Evolutionary conservation across 495 filamentous ascomycete genomes (phyloP), one percentile per base, ranked within the genome.

Genomic region (Terfezia claveryi): DNA sequence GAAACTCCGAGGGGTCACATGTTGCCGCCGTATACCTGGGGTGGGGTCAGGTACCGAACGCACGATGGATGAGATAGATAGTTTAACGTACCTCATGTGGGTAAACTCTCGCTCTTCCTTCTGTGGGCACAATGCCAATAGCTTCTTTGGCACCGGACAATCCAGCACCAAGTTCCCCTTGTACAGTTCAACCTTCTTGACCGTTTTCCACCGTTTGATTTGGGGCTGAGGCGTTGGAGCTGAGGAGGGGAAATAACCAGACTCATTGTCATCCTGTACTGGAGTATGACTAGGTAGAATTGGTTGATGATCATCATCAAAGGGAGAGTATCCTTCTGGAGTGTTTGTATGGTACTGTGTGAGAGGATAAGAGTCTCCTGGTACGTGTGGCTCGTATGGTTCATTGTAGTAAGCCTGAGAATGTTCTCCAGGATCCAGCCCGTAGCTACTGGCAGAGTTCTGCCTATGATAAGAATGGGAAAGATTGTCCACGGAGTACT

Each of bases 151-250:
- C 58, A 99, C 82, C 0, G 92, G 92, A 66, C 92, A 99, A 69
- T 99, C 92, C 2, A 96, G 78, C 32, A 99, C 91, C 61, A 99
- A 76, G 68, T 99, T 96, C 49, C 92, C 92, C 59, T 91, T 83
- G 74, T 93, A 96, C 41, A 99, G 69, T 61, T 92, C 85, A 32
- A 96, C 88, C 73, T 95, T 87, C 67, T 96, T 99, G 17, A 96
- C 89, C 5, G 92, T 96, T 72, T 96, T 96, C 86, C 86, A 95
- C 66, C 92, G 78, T 64, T 83, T 80, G 61, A 96, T 70, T n/a
- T 72, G 78, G n/a, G 78, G 76, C 46, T 73, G 77, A 7, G 77
- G 76, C 1, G 76, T 76, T 23, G 73, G 74, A 37, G 58, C 64
- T 54, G 70, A 62, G 56, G 64, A 62, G 7, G 67, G 56, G 44